A percentile compares a stretch with the other conserved stretches of the same genome.
Evolutionary conservation across 345 rosid species (phyloP).

Genomic region (Eucalyptus sp.): DNA sequence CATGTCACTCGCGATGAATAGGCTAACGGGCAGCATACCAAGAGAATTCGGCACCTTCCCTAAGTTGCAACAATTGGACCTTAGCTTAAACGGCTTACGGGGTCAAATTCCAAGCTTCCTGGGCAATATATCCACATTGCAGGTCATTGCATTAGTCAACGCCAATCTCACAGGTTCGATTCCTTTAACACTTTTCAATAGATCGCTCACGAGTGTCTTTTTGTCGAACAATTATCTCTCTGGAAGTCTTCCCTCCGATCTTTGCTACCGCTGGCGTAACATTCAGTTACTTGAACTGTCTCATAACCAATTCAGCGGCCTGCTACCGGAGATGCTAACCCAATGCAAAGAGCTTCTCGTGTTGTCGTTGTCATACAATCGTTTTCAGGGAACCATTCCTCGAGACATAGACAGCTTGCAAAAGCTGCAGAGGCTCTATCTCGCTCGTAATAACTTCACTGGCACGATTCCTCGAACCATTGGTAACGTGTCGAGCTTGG

Average conservation of each 20-base stretch:
- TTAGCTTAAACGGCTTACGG: neutral
- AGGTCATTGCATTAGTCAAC: accelerated
- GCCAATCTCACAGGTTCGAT: neutral
- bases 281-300: neutral
- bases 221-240: neutral
- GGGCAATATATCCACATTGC: neutral
- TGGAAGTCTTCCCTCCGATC: neutral
- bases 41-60: neutral
- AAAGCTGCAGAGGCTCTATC: neutral
- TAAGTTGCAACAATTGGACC: neutral
- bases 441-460: accelerated
- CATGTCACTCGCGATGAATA: neutral
- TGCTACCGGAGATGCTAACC: neutral
- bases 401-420: neutral
- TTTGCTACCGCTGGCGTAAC: neutral
- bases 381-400: neutral
- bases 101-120: neutral
- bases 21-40: neutral
- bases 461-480: neutral
- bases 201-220: accelerated
- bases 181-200: neutral
- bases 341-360: neutral
- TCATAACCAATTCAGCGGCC: neutral
- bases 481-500: neutral
- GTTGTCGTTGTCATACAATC: neutral